phyloP scores from a whole-genome alignment of 257 asterid genomes.

The Solanum rostratum region DNA sequence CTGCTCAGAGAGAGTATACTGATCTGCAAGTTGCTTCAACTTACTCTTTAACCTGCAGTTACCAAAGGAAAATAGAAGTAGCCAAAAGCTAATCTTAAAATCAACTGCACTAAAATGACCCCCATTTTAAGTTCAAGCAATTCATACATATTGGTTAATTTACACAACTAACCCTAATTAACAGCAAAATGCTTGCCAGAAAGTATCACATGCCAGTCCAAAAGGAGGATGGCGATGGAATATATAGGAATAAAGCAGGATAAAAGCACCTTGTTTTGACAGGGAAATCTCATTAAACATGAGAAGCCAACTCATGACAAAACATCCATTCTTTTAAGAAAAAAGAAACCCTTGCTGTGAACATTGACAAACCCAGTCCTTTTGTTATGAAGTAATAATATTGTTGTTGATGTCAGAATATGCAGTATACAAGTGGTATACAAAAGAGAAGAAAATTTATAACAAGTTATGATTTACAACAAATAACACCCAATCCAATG shows the following conservation, averaged over 20 bases:
- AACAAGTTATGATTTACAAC: background rate
- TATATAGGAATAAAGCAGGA: background rate
- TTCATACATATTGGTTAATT: background rate
- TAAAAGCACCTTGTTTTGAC: background rate
- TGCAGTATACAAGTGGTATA: background rate
- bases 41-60: constrained; percentile 72
- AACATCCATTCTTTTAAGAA: background rate
- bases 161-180: background rate
- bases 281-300: background rate
- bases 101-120: background rate
- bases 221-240: background rate
- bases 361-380: background rate
- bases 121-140: background rate
- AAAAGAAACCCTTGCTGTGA: background rate
- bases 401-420: background rate
- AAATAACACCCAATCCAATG: background rate
- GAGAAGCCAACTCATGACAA: background rate
- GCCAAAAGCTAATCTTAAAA: background rate
- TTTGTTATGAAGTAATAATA: background rate
- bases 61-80: background rate
- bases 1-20: constrained; percentile 79
- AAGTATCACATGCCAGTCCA: background rate
- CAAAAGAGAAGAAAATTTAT: background rate
- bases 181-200: background rate
- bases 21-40: constrained; percentile 77